A percentile compares a stretch with the other conserved stretches of the same genome.
Evolutionary conservation across 2,329 filamentous ascomycete species (phyloP).

Genomic region (Intubia oerlemansii): DNA sequence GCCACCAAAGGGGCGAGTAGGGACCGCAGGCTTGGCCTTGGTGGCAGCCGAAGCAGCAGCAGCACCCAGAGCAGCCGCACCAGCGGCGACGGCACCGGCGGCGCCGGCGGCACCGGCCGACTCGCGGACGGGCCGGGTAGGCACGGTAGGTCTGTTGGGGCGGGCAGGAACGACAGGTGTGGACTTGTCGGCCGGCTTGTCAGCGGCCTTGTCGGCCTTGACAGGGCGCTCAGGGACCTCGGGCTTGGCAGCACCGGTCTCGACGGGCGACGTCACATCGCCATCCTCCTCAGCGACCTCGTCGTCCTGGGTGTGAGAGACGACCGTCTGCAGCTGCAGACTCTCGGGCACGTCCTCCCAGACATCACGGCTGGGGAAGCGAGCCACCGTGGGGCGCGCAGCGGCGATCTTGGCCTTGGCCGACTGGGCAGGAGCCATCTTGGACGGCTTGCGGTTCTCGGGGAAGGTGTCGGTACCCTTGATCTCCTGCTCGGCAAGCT

Average conservation of each 20-base stretch:
- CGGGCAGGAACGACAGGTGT: not conserved
- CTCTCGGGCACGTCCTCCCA: conserved; percentile 91
- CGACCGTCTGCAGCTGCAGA: conserved; percentile 55
- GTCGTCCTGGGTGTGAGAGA: conserved; percentile 32
- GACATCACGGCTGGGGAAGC: conserved; percentile 80
- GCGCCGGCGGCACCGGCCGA: conserved; percentile 36
- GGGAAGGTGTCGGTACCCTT: conserved; percentile 5
- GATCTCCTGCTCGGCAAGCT: conserved; percentile 31
- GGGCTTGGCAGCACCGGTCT: conserved; percentile 31
- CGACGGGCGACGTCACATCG: conserved; percentile 18
- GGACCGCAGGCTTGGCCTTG: conserved; percentile 69
- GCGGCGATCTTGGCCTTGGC: conserved; percentile 5
- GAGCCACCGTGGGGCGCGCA: conserved; percentile 10
- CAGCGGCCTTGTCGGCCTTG: conserved; percentile 21
- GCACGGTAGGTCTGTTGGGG: conserved; percentile 21
- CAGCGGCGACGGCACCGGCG: conserved; percentile 68
- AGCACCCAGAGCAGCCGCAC: conserved; percentile 20
- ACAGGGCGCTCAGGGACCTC: conserved; percentile 32
- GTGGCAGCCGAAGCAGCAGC: conserved; percentile 9
- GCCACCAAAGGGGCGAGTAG: conserved; percentile 52
- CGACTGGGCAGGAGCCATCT: conserved; percentile 25
- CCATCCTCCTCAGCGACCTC: conserved; percentile 15
- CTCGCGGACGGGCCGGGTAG: conserved; percentile 34
- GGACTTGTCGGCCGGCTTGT: conserved; percentile 28
- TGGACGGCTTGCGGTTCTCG: conserved; percentile 22